Evolutionary conservation across 345 rosid genomes (phyloP), one percentile per base, ranked within the genome.

Genomic region (Barbarea vulgaris): DNA sequence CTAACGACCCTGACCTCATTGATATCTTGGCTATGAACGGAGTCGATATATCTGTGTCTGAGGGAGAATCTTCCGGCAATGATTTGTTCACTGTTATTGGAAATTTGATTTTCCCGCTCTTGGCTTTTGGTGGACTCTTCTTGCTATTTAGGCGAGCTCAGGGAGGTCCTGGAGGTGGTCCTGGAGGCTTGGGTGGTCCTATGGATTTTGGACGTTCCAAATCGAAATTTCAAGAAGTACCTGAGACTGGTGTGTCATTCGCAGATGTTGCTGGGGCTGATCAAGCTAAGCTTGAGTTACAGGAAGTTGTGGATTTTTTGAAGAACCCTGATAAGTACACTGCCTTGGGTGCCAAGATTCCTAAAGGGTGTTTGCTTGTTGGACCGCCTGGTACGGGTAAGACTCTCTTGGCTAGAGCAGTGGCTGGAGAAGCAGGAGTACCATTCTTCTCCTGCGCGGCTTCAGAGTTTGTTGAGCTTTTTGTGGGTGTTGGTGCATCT

Each of bases 371-470:
- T 80, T 72, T 88, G 25, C 70, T 90, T 11, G 96, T 90, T 7
- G 96, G 96, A 1, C 93, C 96, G 0, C 96, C 96, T 0, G 96
- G 96, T 46, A 89, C 95, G 0, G 98, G 98, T 12, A 93, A 93
- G 72, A 93, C 98, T 0, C 86, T 91, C 8, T 58, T 91, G 72
- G 97, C 97, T 0, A 84, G 97, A 73, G 97, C 95, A 0, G 98
- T 93, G 7, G 86, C 98, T 6, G 98, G 96, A 61, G 98, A 93
- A 75, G 98, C 96, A 0, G 96, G 98, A 21, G 84, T 80, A 8
- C 98, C 96, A 1, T 93, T 91, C 80, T 91, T 93, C 85, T 93
- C 90, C 0, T 87, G 96, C 5, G 92, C 93, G 0, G 94, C 93
- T 1, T 93, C 93, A 0, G 93, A 89, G 81, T 91, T 91, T 54